Evolutionary conservation across 176 grass and related monocot species (phyloP).

Genomic region (Pharus latifolius): DNA sequence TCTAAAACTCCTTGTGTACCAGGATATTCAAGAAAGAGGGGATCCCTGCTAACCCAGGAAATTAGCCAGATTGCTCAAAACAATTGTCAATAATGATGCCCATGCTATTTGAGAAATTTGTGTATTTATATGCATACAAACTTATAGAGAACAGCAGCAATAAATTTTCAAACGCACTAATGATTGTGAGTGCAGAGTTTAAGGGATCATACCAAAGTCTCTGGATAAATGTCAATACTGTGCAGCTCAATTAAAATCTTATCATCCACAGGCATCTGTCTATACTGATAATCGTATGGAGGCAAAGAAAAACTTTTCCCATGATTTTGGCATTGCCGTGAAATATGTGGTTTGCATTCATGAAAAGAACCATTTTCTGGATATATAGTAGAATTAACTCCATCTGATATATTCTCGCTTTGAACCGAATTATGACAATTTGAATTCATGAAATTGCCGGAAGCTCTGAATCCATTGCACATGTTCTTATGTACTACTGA

Average conservation of each 20-base stretch:
- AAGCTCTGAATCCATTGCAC: slow-evolving; percentile 45
- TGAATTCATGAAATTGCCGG: slow-evolving; percentile 41
- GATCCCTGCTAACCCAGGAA: neutral
- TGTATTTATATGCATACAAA: neutral
- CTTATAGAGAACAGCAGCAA: neutral
- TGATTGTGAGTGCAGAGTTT: neutral
- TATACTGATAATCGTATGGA: slow-evolving; percentile 49
- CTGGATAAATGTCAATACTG: slow-evolving; percentile 65
- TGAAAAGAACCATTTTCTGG: slow-evolving; percentile 30
- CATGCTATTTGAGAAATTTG: slow-evolving; percentile 7
- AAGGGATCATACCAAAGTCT: slow-evolving; percentile 44
- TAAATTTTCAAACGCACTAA: neutral
- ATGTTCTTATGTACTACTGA: slow-evolving; percentile 27
- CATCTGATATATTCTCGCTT: slow-evolving; percentile 35
- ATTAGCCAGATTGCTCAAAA: neutral
- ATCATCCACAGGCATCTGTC: slow-evolving; percentile 62
- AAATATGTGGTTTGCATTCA: slow-evolving; percentile 20
- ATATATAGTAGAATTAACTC: slow-evolving; percentile 11
- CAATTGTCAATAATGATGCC: neutral
- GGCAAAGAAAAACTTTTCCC: slow-evolving; percentile 26
- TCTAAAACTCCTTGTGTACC: neutral
- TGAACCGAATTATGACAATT: slow-evolving; percentile 25
- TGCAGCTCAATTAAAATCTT: slow-evolving; percentile 76
- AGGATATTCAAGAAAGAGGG: neutral
- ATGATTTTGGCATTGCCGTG: slow-evolving; percentile 14